Evolutionary conservation across 352 stramenopile genomes (phyloP), one percentile per base, ranked within the genome.

Genomic region (Phytophthora ohioensis): DNA sequence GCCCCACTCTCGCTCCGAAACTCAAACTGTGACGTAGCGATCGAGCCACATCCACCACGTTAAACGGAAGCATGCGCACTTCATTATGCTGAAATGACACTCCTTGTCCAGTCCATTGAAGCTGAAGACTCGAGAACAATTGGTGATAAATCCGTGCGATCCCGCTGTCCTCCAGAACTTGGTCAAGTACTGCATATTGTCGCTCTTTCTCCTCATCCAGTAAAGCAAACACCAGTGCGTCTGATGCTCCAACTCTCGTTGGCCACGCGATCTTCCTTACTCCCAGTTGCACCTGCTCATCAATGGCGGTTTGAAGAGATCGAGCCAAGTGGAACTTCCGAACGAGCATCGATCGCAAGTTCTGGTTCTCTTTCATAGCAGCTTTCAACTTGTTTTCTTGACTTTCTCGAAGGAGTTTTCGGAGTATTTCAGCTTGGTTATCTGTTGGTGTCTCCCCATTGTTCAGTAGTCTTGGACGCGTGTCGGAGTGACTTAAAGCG

Each of bases 1-100:
- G 51, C 6, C 61, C 53, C 12, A 61, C 61, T 35, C 48, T 53
- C 9, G 21, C 17, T 30, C 63, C 62, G 31, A 62, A 49, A 46
- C 63, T 64, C 57, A 66, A 35, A 2, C 27, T 49, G 43, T 62
- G 49, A 15, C 49, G 57, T n/a, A 72, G 11, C 8, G 69, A 64
- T 5, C 52, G 55, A 42, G 57, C 49, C 13, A 76, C 64, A 31
- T 60, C 69, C 7, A 12, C n/a, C 5, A 60, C 35, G 3, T 51
- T 3, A 45, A 79, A 78, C 13, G 71, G 75, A 10, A 78, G 32
- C 8, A 73, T 47, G 2, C 74, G 54, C 55, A 71, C 64, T 11
- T 71, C 64, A 17, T 45, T 55, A 2, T 71, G 54, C 8, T 71
- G 64, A 21, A 66, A 71, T 9, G 55, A 66, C 8, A 59, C 9